Evolutionary conservation across 345 rosid genomes (phyloP).

Genomic region (Bruguiera parviflora): DNA sequence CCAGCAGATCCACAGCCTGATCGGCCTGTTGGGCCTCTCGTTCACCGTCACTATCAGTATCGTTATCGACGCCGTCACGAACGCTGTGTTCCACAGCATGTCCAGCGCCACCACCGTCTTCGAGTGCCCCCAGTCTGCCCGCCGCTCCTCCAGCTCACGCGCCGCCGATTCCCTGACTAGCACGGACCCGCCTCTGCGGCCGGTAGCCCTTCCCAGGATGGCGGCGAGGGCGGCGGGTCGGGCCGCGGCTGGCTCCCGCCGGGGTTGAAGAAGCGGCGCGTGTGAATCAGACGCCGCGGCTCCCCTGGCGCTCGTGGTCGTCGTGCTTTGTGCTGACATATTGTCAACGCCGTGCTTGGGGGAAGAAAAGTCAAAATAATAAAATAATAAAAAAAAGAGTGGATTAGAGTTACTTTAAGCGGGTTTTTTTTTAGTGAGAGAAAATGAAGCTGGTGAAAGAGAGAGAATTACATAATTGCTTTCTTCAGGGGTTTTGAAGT

Average conservation of each 20-base stretch:
- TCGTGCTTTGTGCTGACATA: background rate
- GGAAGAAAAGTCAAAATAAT: too few species aligned
- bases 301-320: background rate
- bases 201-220: constrained; percentile 77
- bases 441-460: too few species aligned
- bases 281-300: constrained; percentile 37
- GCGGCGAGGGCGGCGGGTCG: constrained; percentile 46
- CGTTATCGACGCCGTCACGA: constrained; percentile 53
- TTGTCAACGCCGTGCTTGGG: background rate
- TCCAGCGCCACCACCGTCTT: constrained; percentile 89
- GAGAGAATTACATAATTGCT: too few species aligned
- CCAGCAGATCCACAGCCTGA: constrained; percentile 87
- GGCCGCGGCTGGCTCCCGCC: constrained; percentile 31
- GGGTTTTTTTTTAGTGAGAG: background rate
- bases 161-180: constrained; percentile 89
- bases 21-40: constrained; percentile 67
- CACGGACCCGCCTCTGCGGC: constrained; percentile 79
- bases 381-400: too few species aligned
- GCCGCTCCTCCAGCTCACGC: constrained; percentile 79
- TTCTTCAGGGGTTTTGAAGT: too few species aligned
- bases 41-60: constrained; percentile 53
- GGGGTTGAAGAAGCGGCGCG: constrained; percentile 72
- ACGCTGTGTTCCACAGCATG: constrained; percentile 75
- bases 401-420: too few species aligned
- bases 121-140: constrained; percentile 91